phyloP scores from a whole-genome alignment of 306 rosid genomes.

The Pachyrhizus erosus region DNA sequence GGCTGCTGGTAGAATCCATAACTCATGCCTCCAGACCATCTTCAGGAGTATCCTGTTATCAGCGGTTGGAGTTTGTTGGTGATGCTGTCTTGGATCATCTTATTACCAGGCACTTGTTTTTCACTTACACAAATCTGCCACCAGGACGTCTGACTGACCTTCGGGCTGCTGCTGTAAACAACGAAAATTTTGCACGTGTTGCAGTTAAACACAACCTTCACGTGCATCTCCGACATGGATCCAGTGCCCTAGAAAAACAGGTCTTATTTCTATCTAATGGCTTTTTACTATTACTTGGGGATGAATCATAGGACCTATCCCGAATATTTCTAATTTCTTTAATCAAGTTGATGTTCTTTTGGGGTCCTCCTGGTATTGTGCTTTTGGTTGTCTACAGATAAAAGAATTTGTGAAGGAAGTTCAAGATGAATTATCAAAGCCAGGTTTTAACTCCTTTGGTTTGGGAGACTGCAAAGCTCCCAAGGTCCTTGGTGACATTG shows the following conservation, averaged over 20 bases:
- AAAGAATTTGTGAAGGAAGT: constrained; percentile 96
- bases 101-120: constrained; percentile 91
- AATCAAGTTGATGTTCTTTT: constrained; percentile 32
- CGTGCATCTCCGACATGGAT: constrained; percentile 93
- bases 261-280: constrained; percentile 45
- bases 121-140: constrained; percentile 91
- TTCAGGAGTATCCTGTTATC: constrained; percentile 97
- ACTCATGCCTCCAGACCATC: constrained; percentile 99
- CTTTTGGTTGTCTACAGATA: constrained; percentile 66
- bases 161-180: constrained; percentile 99
- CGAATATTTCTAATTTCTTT: neutral
- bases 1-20: constrained; percentile 88
- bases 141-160: constrained; percentile 98
- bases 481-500: constrained; percentile 97
- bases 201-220: constrained; percentile 91
- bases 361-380: constrained; percentile 23
- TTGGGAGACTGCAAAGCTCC: constrained; percentile 99
- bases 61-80: constrained; percentile 97
- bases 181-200: constrained; percentile 99
- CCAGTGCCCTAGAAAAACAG: constrained; percentile 96
- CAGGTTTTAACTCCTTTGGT: constrained; percentile 97
- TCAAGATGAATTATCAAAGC: constrained; percentile 76
- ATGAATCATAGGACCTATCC: constrained; percentile 24
- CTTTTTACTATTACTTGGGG: constrained; percentile 17
- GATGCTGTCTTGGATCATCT: constrained; percentile 98